Evolutionary conservation across 2,329 filamentous ascomycete species (phyloP), one percentile per base, ranked within the genome.

Genomic region (Ampelomyces quisqualis): DNA sequence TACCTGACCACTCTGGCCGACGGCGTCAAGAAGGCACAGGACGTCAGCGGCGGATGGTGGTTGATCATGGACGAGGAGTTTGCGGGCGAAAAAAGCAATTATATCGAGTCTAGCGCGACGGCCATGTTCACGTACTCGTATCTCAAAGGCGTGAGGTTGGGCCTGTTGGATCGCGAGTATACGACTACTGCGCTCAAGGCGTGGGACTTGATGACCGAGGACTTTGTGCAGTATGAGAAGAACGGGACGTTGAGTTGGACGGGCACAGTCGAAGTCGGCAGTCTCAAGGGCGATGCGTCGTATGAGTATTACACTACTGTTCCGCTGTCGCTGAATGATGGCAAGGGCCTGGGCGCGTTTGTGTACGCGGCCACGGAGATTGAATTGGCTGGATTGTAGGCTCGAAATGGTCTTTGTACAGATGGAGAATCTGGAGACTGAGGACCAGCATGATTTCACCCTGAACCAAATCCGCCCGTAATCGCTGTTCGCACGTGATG

Each of bases 61-160:
- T 64, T 81, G 36, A 67, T 82, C 29, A 77, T 82, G 73, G 73
- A 73, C 50, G 69, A 73, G 41, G 61, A 70, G 18, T 74, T 76
- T 39, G 70, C 60, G 7, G 61, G 63, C 5, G 55, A 44, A 26
- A 48, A 71, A 31, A 78, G 77, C 2, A 83, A 84, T 60, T 84
- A 79, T 58, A 75, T 83, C 33, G 78, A 84, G 65, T 77, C 76
- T 22, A 80, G 77, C 21, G 79, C 73, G 6, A 76, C 76, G 2
- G 78, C 77, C 3, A 79, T 83, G 61, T 69, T 69, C 42, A 57
- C 63, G 2, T 67, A 67, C 46, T 56, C 54, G 6, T 65, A 60
- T 45, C 45, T 65, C 43, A 69, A 69, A 56, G 65, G 63, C 10
- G 47, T 63, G 9, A 52, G 65, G 30, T 53, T 55, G 3, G 65